Conservation (phyloP, 345 rosid species). For the Lepidium aucheri region DNA sequence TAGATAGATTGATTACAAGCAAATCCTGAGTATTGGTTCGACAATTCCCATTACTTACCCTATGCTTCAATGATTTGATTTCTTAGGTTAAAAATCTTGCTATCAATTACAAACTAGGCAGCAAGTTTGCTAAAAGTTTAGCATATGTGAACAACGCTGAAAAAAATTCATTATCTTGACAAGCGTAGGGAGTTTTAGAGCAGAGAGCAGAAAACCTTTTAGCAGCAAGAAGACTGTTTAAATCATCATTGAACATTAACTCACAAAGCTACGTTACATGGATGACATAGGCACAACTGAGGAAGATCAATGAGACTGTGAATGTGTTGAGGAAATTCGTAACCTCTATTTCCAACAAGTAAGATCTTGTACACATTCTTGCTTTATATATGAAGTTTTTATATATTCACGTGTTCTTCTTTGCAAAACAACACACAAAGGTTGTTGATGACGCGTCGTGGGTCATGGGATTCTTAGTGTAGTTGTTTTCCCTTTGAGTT, state of each 20-base stretch:
- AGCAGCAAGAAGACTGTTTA: constrained; percentile 77
- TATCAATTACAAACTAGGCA: no score
- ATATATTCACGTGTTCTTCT: not conserved
- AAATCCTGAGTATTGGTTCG: no score
- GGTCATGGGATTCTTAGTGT: constrained; percentile 73
- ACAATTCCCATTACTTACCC: no score
- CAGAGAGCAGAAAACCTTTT: constrained; percentile 80
- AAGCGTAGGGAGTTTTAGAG: constrained; percentile 99
- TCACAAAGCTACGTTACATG: constrained; percentile 93
- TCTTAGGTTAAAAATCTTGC: no score
- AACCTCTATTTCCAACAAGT: constrained; percentile 95
- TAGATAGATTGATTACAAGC: no score
- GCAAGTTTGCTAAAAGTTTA: not conserved
- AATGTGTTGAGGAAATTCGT: constrained; percentile 93
- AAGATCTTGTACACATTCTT: not conserved
- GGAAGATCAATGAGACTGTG: constrained; percentile 86
- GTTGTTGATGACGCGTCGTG: constrained; percentile 94
- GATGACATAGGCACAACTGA: constrained; percentile 99
- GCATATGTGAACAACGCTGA: not conserved
- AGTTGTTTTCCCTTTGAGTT: constrained; percentile 1
- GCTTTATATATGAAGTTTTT: no score
- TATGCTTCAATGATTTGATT: no score
- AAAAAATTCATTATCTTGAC: not conserved
- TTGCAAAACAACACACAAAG: constrained; percentile 65
- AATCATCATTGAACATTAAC: constrained; percentile 72